These are phyloP conservation scores for Colletotrichum coccodes DNA, from an alignment of 2,329 filamentous ascomycete species.

Conservation along the genomic window DNA sequence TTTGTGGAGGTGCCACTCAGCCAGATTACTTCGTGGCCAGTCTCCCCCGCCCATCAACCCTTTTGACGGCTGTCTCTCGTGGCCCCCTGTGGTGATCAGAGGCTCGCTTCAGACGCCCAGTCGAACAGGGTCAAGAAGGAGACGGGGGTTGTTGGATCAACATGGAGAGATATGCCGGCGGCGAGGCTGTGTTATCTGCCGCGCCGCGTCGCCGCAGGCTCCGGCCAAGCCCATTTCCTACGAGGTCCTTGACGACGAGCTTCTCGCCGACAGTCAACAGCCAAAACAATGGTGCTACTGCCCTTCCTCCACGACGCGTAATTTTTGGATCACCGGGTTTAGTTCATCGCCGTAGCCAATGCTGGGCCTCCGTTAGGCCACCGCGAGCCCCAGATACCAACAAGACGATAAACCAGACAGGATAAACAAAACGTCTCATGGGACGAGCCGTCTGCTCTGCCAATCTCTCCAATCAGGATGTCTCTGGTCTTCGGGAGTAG, in stretches of 20 bases:
- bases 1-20: not conserved
- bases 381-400: not conserved
- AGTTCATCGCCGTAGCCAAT: not conserved
- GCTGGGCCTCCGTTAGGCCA: not conserved
- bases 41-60: not conserved
- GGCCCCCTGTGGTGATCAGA: not conserved
- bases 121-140: not conserved
- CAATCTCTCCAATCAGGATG: not conserved
- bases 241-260: not conserved
- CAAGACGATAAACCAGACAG: not conserved
- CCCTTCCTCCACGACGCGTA: not conserved
- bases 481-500: not conserved
- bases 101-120: not conserved
- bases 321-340: not conserved
- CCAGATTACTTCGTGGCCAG: not conserved
- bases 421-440: not conserved
- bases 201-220: not conserved
- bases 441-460: not conserved
- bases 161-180: not conserved
- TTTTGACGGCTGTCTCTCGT: not conserved
- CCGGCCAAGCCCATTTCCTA: not conserved
- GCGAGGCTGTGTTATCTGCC: not conserved
- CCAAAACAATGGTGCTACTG: not conserved
- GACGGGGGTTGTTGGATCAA: not conserved
- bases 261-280: not conserved